These are phyloP conservation scores for Rhizopus arrhizus DNA, from an alignment of 371 early-diverging fungal species.

Conservation along the genomic window DNA sequence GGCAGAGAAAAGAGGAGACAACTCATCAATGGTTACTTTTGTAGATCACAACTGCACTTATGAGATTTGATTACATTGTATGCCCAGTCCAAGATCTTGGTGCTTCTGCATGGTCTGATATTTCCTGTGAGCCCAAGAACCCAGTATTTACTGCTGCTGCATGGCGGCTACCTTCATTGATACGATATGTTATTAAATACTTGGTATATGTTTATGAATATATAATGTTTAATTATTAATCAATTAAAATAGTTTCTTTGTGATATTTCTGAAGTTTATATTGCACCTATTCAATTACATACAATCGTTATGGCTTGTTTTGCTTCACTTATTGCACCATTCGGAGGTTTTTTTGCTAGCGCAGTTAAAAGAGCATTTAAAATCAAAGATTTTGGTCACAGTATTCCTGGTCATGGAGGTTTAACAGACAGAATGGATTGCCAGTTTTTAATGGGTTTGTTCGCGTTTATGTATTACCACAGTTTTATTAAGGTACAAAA, in stretches of 20 bases:
- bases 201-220: conserved; percentile 18
- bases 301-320: conserved; percentile 88
- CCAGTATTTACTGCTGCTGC: conserved; percentile 51
- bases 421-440: conserved; percentile 98
- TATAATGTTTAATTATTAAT: conserved; percentile 6
- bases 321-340: conserved; percentile 97
- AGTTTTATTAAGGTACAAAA: conserved; percentile 77
- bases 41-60: conserved; percentile 37
- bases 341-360: conserved; percentile 99
- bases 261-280: conserved; percentile 38
- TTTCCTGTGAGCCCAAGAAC: conserved; percentile 48
- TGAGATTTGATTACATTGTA: conserved; percentile 79
- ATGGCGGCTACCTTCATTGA: conserved; percentile 40
- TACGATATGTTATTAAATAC: conserved; percentile 28
- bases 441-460: conserved; percentile 97
- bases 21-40: not conserved
- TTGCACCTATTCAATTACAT: conserved; percentile 90
- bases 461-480: conserved; percentile 91
- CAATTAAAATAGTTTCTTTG: conserved; percentile 22
- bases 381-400: conserved; percentile 97
- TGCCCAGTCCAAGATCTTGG: conserved; percentile 75
- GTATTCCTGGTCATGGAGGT: conserved; percentile 99
- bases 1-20: not conserved
- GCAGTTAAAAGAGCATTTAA: conserved; percentile 98
- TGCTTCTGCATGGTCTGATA: conserved; percentile 50